Evolutionary conservation across 345 rosid species (phyloP), one percentile per base, ranked within the genome.

Genomic region (Euphorbia tirucalli): DNA sequence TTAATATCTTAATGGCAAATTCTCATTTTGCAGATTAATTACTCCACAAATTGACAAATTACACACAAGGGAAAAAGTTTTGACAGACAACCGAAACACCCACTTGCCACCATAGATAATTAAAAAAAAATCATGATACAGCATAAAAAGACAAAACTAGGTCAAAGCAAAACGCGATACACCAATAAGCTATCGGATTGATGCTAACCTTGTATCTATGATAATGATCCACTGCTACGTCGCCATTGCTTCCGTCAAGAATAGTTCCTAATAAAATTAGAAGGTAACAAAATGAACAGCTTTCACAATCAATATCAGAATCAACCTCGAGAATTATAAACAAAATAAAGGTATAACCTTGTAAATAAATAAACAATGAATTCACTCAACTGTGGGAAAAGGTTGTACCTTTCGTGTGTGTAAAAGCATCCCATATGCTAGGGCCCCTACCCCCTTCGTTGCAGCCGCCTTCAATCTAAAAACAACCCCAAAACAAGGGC

Each of bases 391-490:
- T 3, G 54, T 11, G 37, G n/a, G 58, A 31, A 50, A 27, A 24
- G 25, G 11, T 18, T 11, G 69, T 39, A 87, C 96, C 98, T 83
- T 85, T 74, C 11, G 77, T 72, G 66, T 80, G 96, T n/a, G 95
- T 55, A 71, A 91, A 91, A 72, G 83, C 87, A 69, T 91, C 98
- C 98, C 98, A 91, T 68, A 91, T 90, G 74, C 86, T 84, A 52
- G 92, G 82, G 58, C 97, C 98, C 65, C 89, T 84, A 11, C 87
- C 86, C 28, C 93, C 98, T 61, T 88, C 98, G 44, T 75, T 74
- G 79, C 85, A 75, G 11, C 85, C 98, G 77, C 98, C 98, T 88
- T 93, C 98, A 75, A 93, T 87, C 98, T 91, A 78, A 25, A 74
- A 81, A 78, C 11, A 63, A 60, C 37, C 14, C 5, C n/a, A 32